Evolutionary conservation across 306 rosid species (phyloP).

Genomic region (Prunus mume): DNA sequence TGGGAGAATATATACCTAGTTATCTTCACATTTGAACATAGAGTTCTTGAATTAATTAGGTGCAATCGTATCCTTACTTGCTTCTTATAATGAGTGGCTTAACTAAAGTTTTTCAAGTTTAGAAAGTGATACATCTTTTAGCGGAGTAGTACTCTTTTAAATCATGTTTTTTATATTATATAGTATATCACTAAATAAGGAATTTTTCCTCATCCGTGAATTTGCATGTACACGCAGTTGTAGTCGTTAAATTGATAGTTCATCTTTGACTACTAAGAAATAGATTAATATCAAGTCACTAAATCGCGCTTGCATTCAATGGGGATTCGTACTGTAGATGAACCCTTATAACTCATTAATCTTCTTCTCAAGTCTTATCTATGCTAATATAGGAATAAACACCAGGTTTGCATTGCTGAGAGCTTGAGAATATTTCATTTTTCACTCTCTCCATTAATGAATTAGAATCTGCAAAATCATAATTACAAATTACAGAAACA

Average conservation of each 20-base stretch:
- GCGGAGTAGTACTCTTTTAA: not conserved
- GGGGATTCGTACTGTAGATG: not conserved
- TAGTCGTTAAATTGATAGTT: not conserved
- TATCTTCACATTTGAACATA: not conserved
- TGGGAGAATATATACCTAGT: not conserved
- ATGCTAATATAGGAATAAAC: no score
- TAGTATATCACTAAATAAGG: not conserved
- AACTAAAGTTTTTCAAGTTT: not conserved
- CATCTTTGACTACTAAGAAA: not conserved
- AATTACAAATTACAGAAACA: not conserved
- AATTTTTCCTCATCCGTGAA: not conserved
- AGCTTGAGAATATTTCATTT: no score
- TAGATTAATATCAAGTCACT: not conserved
- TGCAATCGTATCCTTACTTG: not conserved
- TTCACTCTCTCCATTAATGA: no score
- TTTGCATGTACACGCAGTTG: not conserved
- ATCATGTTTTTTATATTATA: not conserved
- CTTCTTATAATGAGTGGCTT: not conserved
- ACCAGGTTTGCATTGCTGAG: no score
- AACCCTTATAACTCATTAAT: no score
- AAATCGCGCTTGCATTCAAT: not conserved
- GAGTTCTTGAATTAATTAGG: not conserved
- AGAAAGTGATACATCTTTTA: not conserved
- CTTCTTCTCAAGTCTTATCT: no score
- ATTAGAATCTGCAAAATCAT: no score